phyloP scores from a whole-genome alignment of 2,329 filamentous ascomycete genomes.

The Colletotrichum falcatum region DNA sequence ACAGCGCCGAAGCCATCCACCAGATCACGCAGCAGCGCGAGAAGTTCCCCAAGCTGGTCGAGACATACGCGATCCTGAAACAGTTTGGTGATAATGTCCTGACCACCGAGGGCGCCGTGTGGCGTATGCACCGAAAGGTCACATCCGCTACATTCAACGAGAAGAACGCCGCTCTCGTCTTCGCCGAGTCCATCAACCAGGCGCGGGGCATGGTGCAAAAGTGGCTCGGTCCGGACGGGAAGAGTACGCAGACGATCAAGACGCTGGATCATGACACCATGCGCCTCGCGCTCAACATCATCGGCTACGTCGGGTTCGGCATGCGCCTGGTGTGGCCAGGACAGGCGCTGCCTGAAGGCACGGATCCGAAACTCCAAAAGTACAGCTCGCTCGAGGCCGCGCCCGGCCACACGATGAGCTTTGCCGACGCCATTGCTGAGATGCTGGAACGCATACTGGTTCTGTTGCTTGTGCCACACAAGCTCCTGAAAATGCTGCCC shows the following conservation, averaged over 20 bases:
- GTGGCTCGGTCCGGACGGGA: slow-evolving; percentile 62
- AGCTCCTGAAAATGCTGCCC: slow-evolving; percentile 64
- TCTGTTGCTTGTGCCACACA: slow-evolving; percentile 69
- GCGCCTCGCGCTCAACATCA: slow-evolving; percentile 67
- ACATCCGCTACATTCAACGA: slow-evolving; percentile 81
- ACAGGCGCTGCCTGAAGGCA: slow-evolving; percentile 60
- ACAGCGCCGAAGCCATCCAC: slow-evolving; percentile 73
- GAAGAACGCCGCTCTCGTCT: slow-evolving; percentile 76
- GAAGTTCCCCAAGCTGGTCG: slow-evolving; percentile 76
- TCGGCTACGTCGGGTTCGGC: slow-evolving; percentile 78
- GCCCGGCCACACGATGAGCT: slow-evolving; percentile 72
- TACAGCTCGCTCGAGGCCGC: slow-evolving; percentile 60
- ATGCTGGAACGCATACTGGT: slow-evolving; percentile 73
- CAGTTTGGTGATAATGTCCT: slow-evolving; percentile 78
- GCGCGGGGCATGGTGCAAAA: slow-evolving; percentile 69
- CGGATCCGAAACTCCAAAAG: slow-evolving; percentile 60
- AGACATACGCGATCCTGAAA: slow-evolving; percentile 66
- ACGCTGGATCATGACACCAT: slow-evolving; percentile 75
- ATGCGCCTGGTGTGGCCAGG: slow-evolving; percentile 72
- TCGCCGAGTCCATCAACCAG: slow-evolving; percentile 70
- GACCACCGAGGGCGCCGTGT: slow-evolving; percentile 75
- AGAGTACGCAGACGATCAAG: slow-evolving; percentile 57
- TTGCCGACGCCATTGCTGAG: slow-evolving; percentile 70
- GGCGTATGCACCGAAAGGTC: slow-evolving; percentile 80
- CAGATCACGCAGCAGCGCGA: slow-evolving; percentile 76